Conservation (phyloP, 2,329 filamentous ascomycete genomes). For the Cercospora sp. region DNA sequence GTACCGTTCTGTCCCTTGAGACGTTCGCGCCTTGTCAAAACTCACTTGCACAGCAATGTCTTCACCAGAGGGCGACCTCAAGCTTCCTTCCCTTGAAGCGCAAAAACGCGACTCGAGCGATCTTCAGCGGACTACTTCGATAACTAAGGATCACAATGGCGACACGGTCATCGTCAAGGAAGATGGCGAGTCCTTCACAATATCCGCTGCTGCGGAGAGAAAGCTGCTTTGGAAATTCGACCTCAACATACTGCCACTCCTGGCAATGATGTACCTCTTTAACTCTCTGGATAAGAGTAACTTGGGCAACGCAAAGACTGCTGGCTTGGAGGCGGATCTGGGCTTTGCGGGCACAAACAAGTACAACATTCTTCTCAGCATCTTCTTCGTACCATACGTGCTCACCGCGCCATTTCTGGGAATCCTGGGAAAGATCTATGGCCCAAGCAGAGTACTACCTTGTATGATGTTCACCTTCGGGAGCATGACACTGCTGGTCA, state of each 20-base stretch:
- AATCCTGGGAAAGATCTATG: conserved; percentile 69
- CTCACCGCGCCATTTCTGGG: conserved; percentile 66
- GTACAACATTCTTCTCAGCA: conserved; percentile 66
- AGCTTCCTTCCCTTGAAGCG: conserved; percentile 16
- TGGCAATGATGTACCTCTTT: conserved; percentile 63
- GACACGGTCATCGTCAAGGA: conserved; percentile 27
- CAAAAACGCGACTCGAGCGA: conserved; percentile 13
- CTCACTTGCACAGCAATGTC: background rate
- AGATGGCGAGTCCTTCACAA: conserved; percentile 35
- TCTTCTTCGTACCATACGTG: conserved; percentile 77
- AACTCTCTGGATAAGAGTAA: conserved; percentile 53
- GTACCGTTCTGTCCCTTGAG: background rate
- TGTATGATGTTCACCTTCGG: conserved; percentile 66
- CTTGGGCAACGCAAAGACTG: conserved; percentile 48
- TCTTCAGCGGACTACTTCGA: conserved; percentile 20
- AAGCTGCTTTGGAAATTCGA: conserved; percentile 58
- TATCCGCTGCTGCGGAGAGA: conserved; percentile 51
- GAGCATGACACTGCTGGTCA: conserved; percentile 61
- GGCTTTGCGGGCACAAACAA: conserved; percentile 60
- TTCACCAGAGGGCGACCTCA: conserved; percentile 5
- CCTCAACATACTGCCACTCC: conserved; percentile 56
- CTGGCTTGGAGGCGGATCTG: conserved; percentile 54
- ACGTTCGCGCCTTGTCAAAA: background rate
- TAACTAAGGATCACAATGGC: conserved; percentile 25
- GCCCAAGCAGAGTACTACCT: conserved; percentile 60